Evolutionary conservation across 352 stramenopile species (phyloP).

Genomic region (Chrysophaeum taylorii): DNA sequence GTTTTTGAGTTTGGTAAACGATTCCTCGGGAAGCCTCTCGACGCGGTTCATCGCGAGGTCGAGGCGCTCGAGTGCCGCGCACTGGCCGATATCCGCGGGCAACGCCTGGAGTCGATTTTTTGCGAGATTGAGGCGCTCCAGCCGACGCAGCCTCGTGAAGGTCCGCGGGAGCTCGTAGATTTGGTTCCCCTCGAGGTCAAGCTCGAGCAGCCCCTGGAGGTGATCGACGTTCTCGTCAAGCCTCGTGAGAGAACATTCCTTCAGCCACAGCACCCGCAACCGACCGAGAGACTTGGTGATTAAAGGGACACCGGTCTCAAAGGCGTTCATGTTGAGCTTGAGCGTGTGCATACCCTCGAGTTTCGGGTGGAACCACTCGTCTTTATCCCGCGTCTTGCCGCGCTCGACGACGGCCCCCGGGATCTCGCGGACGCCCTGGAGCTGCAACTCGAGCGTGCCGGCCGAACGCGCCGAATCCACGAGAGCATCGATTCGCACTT

Average conservation of each 20-base stretch:
- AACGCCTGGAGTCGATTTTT: conserved; percentile 26
- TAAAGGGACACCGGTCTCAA: conserved; percentile 6
- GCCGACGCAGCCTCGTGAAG: conserved; percentile 17
- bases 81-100: conserved; percentile 15
- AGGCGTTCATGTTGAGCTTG: conserved; percentile 20
- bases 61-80: conserved; percentile 12
- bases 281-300: conserved; percentile 5
- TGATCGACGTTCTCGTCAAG: conserved; percentile 18
- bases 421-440: conserved; percentile 15
- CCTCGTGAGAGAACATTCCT: conserved; percentile 20
- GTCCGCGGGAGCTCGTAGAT: conserved; percentile 15
- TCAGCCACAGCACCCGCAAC: conserved; percentile 16
- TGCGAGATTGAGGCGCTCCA: conserved; percentile 25
- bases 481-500: neutral
- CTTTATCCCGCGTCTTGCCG: conserved; percentile 9
- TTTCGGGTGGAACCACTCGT: neutral
- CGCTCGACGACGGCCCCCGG: conserved; percentile 12
- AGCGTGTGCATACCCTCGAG: conserved; percentile 10
- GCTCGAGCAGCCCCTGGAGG: conserved; percentile 23
- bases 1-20: conserved; percentile 3
- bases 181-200: conserved; percentile 27
- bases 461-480: neutral
- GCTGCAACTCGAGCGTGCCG: neutral
- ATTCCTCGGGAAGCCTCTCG: conserved; percentile 18
- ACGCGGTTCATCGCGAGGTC: conserved; percentile 23